Evolutionary conservation across 345 rosid species (phyloP).

Genomic region (Arabis hirsuta): DNA sequence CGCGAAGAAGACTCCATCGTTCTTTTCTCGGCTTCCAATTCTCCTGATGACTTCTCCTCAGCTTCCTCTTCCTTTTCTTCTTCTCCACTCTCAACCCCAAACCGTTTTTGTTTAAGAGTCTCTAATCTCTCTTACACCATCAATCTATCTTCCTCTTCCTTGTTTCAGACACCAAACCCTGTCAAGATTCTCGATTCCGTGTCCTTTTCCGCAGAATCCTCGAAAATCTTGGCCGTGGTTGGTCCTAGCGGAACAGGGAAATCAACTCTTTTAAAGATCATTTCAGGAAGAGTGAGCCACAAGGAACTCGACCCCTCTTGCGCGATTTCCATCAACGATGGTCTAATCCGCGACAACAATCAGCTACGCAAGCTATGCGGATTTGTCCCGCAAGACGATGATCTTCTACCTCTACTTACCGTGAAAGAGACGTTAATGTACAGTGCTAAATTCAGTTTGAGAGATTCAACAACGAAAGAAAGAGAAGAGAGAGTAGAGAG

Average conservation of each 20-base stretch:
- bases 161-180: constrained; percentile 53
- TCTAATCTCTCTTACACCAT: constrained; percentile 71
- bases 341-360: constrained; percentile 45
- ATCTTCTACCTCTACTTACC: constrained; percentile 76
- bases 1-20: constrained; percentile 62
- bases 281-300: constrained; percentile 73
- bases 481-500: constrained; percentile 69
- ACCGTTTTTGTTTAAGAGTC: constrained; percentile 45
- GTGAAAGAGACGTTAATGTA: constrained; percentile 84
- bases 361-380: constrained; percentile 75
- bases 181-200: constrained; percentile 65
- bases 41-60: constrained; percentile 65
- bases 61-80: constrained; percentile 67
- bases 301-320: constrained; percentile 54
- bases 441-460: constrained; percentile 76
- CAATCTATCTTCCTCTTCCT: constrained; percentile 40
- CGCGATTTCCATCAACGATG: constrained; percentile 51
- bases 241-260: constrained; percentile 93
- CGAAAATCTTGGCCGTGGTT: constrained; percentile 74
- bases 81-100: constrained; percentile 47
- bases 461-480: constrained; percentile 50
- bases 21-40: constrained; percentile 72
- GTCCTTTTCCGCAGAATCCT: constrained; percentile 63
- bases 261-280: constrained; percentile 71
- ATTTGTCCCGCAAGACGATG: constrained; percentile 86